Conservation (phyloP, 1,139 yeast species). For the Sugiyamaella sp. region DNA sequence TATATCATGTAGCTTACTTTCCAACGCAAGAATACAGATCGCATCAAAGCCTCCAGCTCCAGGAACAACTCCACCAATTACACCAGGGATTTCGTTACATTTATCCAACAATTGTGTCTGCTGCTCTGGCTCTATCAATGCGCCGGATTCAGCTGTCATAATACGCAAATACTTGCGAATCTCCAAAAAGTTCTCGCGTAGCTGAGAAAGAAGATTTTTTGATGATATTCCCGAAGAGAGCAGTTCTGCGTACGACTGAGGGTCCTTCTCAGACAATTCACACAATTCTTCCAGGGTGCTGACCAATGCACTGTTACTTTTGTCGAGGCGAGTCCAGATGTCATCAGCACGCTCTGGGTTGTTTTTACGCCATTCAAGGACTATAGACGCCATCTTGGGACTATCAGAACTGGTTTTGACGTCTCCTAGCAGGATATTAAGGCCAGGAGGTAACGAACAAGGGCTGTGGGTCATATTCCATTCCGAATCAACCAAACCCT, state of each 20-base stretch:
- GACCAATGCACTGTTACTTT: slow-evolving; percentile 62
- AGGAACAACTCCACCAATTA: slow-evolving; percentile 92
- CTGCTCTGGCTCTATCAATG: slow-evolving; percentile 81
- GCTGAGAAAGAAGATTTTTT: slow-evolving; percentile 15
- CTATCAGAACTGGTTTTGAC: slow-evolving; percentile 92
- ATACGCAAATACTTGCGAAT: slow-evolving; percentile 60
- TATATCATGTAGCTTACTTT: slow-evolving; percentile 49
- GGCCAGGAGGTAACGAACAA: slow-evolving; percentile 66
- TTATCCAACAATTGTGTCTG: slow-evolving; percentile 75
- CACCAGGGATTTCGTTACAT: slow-evolving; percentile 64
- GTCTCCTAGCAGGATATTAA: slow-evolving; percentile 87
- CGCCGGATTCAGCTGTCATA: slow-evolving; percentile 69
- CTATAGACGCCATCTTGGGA: slow-evolving; percentile 81
- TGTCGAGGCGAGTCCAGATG: slow-evolving; percentile 59
- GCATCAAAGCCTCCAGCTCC: slow-evolving; percentile 99
- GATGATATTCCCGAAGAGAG: slow-evolving; percentile 19
- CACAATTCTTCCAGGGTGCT: slow-evolving; percentile 49
- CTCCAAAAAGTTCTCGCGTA: slow-evolving; percentile 42
- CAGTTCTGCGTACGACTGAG: slow-evolving; percentile 22
- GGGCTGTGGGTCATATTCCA: slow-evolving; percentile 63
- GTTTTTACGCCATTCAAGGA: slow-evolving; percentile 65
- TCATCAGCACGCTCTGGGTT: slow-evolving; percentile 54
- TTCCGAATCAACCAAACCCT: slow-evolving; percentile 46
- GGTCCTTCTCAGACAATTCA: slow-evolving; percentile 31
- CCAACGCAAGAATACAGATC: slow-evolving; percentile 67